Conservation (phyloP, 1,284 basidiomycete species). For the Coniferiporia sulphurascens region DNA sequence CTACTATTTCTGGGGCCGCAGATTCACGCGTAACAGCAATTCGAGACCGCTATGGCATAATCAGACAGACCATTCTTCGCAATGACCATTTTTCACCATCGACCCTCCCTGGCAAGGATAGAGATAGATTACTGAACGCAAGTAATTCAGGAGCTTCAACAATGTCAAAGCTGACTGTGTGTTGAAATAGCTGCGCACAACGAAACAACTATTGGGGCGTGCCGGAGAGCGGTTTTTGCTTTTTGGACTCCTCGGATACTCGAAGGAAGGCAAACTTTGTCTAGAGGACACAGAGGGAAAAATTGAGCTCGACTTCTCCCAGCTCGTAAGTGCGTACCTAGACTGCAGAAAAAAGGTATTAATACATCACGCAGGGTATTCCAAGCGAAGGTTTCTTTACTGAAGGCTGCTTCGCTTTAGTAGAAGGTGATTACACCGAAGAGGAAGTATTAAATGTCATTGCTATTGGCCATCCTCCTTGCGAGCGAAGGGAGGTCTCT, state of each 20-base stretch:
- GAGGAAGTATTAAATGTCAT: conserved; percentile 86
- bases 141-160: conserved; percentile 24
- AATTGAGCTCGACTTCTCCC: conserved; percentile 86
- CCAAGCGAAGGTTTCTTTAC: conserved; percentile 97
- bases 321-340: conserved; percentile 55
- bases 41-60: conserved; percentile 81
- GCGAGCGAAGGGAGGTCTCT: conserved; percentile 79
- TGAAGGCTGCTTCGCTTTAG: conserved; percentile 90
- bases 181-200: conserved; percentile 75
- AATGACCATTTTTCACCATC: conserved; percentile 98
- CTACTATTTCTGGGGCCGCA: conserved; percentile 73
- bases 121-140: conserved; percentile 82
- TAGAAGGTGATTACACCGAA: conserved; percentile 95
- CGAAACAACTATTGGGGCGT: conserved; percentile 92
- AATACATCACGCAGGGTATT: conserved; percentile 54
- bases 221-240: conserved; percentile 89
- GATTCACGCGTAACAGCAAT: conserved; percentile 73
- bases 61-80: conserved; percentile 83
- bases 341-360: not conserved
- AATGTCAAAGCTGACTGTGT: not conserved
- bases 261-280: conserved; percentile 85
- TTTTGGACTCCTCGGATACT: conserved; percentile 88
- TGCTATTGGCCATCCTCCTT: conserved; percentile 96
- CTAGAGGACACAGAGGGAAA: conserved; percentile 92
- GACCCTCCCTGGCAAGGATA: conserved; percentile 80